Evolutionary conservation across 495 filamentous ascomycete genomes (phyloP).

Genomic region (Barbatosphaeria neglecta): DNA sequence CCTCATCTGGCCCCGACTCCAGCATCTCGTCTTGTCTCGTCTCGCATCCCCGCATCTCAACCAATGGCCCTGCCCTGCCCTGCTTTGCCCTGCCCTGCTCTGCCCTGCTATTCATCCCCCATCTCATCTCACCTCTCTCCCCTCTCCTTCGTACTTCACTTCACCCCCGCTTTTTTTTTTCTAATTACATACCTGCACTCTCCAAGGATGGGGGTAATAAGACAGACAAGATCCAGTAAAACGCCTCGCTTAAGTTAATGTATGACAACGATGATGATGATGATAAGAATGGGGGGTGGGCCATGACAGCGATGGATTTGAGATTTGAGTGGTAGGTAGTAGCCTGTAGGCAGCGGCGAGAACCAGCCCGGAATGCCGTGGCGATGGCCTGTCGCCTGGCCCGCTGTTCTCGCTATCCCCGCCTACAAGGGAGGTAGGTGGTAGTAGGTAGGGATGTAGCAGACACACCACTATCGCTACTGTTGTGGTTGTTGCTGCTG

Average conservation of each 20-base stretch:
- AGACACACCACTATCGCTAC: not conserved
- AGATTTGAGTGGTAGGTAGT: not conserved
- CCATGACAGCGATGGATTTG: no score
- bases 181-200: not conserved
- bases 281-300: not conserved
- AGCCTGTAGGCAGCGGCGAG: no score
- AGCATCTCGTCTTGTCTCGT: not conserved
- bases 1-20: no score
- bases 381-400: no score
- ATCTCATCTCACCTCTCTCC: no score
- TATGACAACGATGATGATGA: not conserved
- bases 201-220: not conserved
- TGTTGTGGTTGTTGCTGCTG: conserved; percentile 15
- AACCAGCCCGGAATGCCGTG: no score
- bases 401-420: not conserved
- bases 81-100: no score
- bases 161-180: not conserved
- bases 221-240: not conserved
- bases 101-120: no score
- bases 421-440: not conserved
- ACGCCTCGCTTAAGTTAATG: not conserved
- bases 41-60: no score
- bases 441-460: not conserved
- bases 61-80: no score
- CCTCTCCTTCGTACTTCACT: no score